These are phyloP conservation scores for Sinapis alba DNA, from an alignment of 441 rosid genomes.

Conservation along the genomic window DNA sequence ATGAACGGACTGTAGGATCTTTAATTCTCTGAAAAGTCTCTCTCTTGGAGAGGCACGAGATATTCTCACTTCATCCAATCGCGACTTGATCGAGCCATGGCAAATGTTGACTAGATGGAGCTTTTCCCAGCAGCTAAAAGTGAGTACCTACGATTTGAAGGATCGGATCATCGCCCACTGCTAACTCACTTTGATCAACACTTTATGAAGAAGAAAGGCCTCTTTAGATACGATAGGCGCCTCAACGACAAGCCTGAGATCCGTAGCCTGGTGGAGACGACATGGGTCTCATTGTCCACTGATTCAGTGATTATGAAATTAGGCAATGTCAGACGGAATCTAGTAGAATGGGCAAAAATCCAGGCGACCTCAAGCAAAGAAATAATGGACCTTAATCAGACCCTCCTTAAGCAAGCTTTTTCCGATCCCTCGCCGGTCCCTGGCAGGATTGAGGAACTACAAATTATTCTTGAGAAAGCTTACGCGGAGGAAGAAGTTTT, in stretches of 20 bases:
- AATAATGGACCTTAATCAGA: background rate
- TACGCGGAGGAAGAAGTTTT: background rate
- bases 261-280: background rate
- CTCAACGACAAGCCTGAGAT: background rate
- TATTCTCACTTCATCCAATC: background rate
- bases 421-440: background rate
- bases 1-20: background rate
- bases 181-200: background rate
- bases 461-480: background rate
- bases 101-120: background rate
- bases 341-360: background rate
- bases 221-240: background rate
- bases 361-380: background rate
- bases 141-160: background rate
- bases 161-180: background rate
- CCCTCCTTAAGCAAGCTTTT: background rate
- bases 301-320: background rate
- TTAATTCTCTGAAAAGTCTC: background rate
- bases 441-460: background rate
- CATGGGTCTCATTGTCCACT: too few species aligned
- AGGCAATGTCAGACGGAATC: background rate
- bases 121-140: background rate
- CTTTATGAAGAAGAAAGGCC: background rate
- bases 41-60: background rate
- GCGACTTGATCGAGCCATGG: background rate